Percentiles rank a stretch among this genome's conserved stretches.
Conservation (phyloP, 1,284 basidiomycete genomes). For the Ceratorhiza oryzae-sativae region DNA sequence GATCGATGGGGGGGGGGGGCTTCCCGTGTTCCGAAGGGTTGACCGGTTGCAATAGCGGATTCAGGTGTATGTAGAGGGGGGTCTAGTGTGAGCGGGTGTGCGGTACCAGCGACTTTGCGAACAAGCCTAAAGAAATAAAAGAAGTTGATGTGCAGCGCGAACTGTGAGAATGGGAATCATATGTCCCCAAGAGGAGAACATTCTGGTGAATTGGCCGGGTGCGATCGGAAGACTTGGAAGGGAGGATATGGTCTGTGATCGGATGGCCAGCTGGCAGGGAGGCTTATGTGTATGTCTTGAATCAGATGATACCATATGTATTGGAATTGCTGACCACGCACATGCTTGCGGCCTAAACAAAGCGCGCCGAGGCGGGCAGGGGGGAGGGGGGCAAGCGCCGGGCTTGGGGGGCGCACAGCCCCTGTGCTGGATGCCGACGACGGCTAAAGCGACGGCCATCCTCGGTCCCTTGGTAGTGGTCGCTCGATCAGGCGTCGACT, state of each 20-base stretch:
- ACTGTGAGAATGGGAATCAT: not conserved
- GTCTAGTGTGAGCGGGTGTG: not conserved
- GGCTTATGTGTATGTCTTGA: not conserved
- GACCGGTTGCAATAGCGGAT: too few relatives aligned
- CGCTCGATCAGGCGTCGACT: not conserved
- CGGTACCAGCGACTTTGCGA: not conserved
- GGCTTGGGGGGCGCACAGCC: not conserved
- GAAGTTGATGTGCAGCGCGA: not conserved
- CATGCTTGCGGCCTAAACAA: not conserved
- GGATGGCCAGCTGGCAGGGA: not conserved
- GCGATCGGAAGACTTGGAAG: not conserved
- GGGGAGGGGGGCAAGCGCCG: not conserved
- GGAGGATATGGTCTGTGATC: not conserved
- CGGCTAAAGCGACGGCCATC: not conserved
- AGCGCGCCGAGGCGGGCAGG: not conserved
- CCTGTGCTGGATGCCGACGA: not conserved
- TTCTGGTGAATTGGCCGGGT: not conserved
- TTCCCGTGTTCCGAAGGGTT: too few relatives aligned
- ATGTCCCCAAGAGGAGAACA: not conserved
- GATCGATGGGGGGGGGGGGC: too few relatives aligned
- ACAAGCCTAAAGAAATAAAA: not conserved
- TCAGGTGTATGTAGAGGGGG: too few relatives aligned
- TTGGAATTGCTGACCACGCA: not conserved
- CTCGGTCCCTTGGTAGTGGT: constrained; percentile 8
- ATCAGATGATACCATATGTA: not conserved